Evolutionary conservation across 306 rosid genomes (phyloP), one percentile per base, ranked within the genome.

Genomic region (Cucumis cinereus): DNA sequence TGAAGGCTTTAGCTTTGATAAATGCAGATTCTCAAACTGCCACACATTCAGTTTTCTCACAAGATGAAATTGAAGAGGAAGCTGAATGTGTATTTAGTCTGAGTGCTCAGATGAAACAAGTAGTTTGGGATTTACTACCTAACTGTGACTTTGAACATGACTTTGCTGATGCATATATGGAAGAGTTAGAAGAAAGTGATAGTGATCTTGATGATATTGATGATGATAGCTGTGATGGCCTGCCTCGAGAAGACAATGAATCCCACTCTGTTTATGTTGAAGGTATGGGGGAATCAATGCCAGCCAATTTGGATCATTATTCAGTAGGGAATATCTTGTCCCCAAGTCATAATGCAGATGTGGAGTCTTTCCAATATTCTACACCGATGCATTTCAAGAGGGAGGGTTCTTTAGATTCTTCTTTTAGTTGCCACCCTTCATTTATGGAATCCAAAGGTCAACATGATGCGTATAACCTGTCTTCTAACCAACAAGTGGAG

Each of bases 51-150:
- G 33, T 47, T 77, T 73, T 64, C 30, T 66, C 60, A 49, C 79
- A 81, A 82, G 87, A 89, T 72, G 74, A 77, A 77, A 81, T 89
- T 76, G 90, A 87, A 57, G 82, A 85, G 75, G 97, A 90, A 70
- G 88, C 83, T 53, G 92, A 91, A 70, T 77, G 86, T 81, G 79
- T 90, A 83, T 79, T 94, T 82, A 80, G 78, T 82, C 74, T 87
- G 68, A 91, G 96, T 86, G 96, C 97, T 77, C 87, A 83, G 64
- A 24, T 86, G 72, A 90, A 90, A 76, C 96, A 91, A 83, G 67
- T 89, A 84, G 76, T 88, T 76, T 79, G 82, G 79, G 90, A 90
- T 82, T 79, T 83, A 70, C 78, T 87, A 35, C 91, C 93, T 41
- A 85, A 77, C 38, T 73, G 49, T 82, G 81, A 82, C 45, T 88